These are phyloP conservation scores for Solanum virginianum DNA, from an alignment of 257 asterid species.

Conservation along the genomic window DNA sequence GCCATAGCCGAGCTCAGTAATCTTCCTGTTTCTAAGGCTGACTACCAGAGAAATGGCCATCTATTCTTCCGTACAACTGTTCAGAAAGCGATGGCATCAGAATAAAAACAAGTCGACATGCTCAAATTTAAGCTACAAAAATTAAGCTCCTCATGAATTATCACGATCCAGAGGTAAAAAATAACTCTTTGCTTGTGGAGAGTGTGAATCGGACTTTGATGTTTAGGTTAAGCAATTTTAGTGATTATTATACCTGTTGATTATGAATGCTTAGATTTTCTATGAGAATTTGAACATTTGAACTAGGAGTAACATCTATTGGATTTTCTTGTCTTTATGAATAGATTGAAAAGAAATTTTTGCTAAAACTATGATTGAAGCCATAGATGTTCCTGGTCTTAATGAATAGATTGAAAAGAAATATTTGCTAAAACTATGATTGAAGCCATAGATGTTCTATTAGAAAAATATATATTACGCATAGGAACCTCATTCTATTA, in stretches of 20 bases:
- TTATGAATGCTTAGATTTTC: too few relatives aligned
- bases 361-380: not conserved
- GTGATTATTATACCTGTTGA: not conserved
- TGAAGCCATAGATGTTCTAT: too few relatives aligned
- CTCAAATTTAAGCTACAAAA: conserved; percentile 46
- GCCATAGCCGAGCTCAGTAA: conserved; percentile 60
- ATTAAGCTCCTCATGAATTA: conserved; percentile 22
- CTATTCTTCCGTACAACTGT: conserved; percentile 53
- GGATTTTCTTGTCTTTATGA: not conserved
- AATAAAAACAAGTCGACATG: conserved; percentile 58
- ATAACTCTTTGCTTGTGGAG: not conserved
- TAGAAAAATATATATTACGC: too few relatives aligned
- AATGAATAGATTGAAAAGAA: too few relatives aligned
- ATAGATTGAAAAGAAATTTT: not conserved
- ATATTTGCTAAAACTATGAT: too few relatives aligned
- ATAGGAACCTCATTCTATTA: too few relatives aligned
- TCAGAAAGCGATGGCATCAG: conserved; percentile 47
- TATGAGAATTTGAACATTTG: not conserved
- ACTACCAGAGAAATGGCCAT: conserved; percentile 68
- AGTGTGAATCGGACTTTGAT: not conserved
- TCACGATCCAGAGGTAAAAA: not conserved
- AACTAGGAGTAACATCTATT: not conserved
- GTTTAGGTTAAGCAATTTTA: not conserved
- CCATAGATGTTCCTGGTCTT: too few relatives aligned
- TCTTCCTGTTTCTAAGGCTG: conserved; percentile 47